phyloP scores from a whole-genome alignment of 768 basidiomycete species.

The Amyloporia xantha region DNA sequence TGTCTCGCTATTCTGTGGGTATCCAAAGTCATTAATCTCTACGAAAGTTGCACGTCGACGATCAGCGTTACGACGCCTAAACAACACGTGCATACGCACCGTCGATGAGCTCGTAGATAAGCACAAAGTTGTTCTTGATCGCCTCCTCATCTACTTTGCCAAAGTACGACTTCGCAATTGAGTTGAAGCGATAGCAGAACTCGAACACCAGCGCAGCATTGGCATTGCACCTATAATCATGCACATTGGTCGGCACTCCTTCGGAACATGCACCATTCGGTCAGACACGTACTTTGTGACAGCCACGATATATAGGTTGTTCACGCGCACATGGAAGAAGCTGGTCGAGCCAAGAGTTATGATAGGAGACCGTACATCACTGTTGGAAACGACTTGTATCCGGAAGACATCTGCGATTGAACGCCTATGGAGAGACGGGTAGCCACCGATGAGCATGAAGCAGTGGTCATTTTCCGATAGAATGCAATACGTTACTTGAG shows the following conservation, averaged over 20 bases:
- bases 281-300: conserved; percentile 75
- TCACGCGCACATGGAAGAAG: conserved; percentile 96
- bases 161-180: conserved; percentile 93
- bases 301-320: conserved; percentile 92
- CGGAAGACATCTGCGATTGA: conserved; percentile 97
- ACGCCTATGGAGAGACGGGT: conserved; percentile 48
- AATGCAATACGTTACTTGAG: conserved; percentile 60
- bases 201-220: conserved; percentile 98
- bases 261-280: neutral
- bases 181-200: conserved; percentile 94
- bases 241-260: neutral
- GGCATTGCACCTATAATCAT: conserved; percentile 70
- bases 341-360: conserved; percentile 97
- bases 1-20: conserved; percentile 97
- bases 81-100: conserved; percentile 41
- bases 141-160: conserved; percentile 97
- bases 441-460: neutral
- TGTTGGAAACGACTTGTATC: conserved; percentile 97
- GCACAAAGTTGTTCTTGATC: conserved; percentile 98
- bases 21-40: conserved; percentile 99
- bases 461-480: neutral
- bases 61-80: neutral
- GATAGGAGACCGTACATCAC: conserved; percentile 94
- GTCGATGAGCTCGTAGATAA: conserved; percentile 97
- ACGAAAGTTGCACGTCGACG: neutral